Base-by-base conservation (phyloP, 306 rosid species). In the Prunus armeniaca region DNA sequence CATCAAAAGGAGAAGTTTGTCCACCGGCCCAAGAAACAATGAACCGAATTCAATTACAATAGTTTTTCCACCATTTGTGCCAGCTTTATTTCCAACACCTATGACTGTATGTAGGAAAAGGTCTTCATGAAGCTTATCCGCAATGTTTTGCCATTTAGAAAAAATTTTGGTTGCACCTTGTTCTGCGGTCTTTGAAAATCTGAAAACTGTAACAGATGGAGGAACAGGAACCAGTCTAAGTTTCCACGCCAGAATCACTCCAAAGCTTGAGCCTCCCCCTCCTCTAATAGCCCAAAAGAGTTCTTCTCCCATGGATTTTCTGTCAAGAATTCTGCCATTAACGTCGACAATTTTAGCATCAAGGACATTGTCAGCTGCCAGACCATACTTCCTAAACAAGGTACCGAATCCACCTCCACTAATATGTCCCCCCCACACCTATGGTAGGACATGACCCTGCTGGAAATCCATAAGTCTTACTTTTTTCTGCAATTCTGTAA, bases 221-320 rank as follows among this genome's bases (percentile, higher is more conserved):
- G 93, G 91, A 24, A 91, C 89, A 19, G 85, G 84, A 66, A 88
- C 96, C 2, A 91, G 76, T 54, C 79, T 87, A 50, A 88, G 82
- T 52, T 87, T 91, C 90, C 89, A 88, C 78, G 90, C 74, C 2
- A 91, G 87, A 64, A 91, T 72, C 8, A 91, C 72, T 6, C 96
- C 93, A 67, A 91, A 88, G 61, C 96, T 91, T 72, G 75, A 82
- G 2, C 90, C 96, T 49, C 91, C 96, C 1, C 89, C 91, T 55
- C 61, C 61, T 19, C 27, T 22, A 55, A 55, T 55, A 55, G 90
- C 96, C 93, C 93, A 91, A 75, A 91, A 91, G 1, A 87, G 51
- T 3, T 87, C 93, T 52, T 91, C 93, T 18, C 93, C 91, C 96
- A 88, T 91, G 73, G 89, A 67, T 32, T 74, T 52, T 32, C 89